Evolutionary conservation across 306 rosid genomes (phyloP).

Genomic region (Medicago lupulina): DNA sequence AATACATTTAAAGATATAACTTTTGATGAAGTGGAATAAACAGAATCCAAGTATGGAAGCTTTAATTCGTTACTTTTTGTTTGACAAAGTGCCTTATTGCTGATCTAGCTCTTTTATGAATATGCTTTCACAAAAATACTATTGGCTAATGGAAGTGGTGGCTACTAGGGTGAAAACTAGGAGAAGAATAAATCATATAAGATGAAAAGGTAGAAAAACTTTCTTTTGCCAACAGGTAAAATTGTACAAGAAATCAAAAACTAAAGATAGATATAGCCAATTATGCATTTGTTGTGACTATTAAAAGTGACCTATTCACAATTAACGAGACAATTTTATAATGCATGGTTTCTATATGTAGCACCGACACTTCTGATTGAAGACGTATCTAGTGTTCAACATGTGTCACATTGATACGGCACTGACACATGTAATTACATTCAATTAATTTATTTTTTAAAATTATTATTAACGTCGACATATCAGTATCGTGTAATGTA

Average conservation of each 20-base stretch:
- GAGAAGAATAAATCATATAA: conserved; percentile 34
- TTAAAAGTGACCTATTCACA: conserved; percentile 9
- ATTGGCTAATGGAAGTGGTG: conserved; percentile 23
- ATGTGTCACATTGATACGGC: no score
- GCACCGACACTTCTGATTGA: not conserved
- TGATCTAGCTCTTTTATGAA: conserved; percentile 31
- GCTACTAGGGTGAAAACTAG: conserved; percentile 16
- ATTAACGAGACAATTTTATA: conserved; percentile 7
- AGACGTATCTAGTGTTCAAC: no score
- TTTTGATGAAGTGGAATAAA: conserved; percentile 27
- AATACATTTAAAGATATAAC: conserved; percentile 21
- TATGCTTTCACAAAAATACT: conserved; percentile 10
- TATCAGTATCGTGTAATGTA: not conserved
- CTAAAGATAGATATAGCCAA: conserved; percentile 17
- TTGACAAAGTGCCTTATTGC: conserved; percentile 39
- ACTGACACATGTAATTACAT: no score
- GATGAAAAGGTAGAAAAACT: conserved; percentile 26
- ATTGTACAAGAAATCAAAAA: conserved; percentile 33
- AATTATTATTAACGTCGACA: no score
- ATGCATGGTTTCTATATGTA: no score
- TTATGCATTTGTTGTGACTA: conserved; percentile 17
- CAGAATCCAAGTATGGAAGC: conserved; percentile 26
- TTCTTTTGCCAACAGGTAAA: conserved; percentile 20
- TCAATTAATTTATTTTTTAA: not conserved
- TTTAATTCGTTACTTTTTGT: conserved; percentile 16